Conservation (phyloP, 306 rosid species). For the Cucumis melo region DNA sequence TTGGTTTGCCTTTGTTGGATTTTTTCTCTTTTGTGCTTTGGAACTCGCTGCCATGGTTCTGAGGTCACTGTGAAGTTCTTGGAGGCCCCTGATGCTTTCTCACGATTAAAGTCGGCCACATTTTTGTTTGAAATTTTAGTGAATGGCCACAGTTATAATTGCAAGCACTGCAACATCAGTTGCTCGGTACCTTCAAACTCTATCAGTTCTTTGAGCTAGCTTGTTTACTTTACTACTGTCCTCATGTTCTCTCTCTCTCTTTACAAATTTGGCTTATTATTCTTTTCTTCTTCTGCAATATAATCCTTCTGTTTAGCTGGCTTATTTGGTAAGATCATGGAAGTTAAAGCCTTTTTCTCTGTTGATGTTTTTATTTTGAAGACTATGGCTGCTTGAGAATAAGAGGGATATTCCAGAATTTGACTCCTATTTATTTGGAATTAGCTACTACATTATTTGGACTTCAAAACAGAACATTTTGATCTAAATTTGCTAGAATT, state of each 20-base stretch:
- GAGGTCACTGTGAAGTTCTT: constrained; percentile 48
- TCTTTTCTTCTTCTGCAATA: not conserved
- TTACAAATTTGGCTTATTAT: not conserved
- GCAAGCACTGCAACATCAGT: constrained; percentile 47
- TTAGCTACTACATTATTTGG: not conserved
- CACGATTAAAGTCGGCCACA: constrained; percentile 57
- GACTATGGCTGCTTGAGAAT: not conserved
- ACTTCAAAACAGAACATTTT: not conserved
- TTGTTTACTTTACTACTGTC: not conserved
- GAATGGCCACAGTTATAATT: constrained; percentile 14
- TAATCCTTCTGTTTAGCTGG: not conserved
- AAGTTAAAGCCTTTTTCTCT: not conserved
- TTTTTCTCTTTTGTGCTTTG: constrained; percentile 24
- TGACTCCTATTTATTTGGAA: not conserved
- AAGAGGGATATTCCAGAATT: not conserved
- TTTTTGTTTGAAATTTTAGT: constrained; percentile 49
- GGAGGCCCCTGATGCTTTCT: constrained; percentile 63
- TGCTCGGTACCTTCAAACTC: constrained; percentile 49
- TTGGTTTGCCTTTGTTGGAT: constrained; percentile 24
- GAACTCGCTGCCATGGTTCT: constrained; percentile 28
- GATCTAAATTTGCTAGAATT: not conserved
- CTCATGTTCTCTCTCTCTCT: not conserved
- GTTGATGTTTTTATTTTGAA: not conserved
- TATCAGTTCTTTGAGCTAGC: not conserved
- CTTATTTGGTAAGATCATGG: not conserved